phyloP scores from a whole-genome alignment of 2,329 filamentous ascomycete species.

The Fusarium miscanthi region DNA sequence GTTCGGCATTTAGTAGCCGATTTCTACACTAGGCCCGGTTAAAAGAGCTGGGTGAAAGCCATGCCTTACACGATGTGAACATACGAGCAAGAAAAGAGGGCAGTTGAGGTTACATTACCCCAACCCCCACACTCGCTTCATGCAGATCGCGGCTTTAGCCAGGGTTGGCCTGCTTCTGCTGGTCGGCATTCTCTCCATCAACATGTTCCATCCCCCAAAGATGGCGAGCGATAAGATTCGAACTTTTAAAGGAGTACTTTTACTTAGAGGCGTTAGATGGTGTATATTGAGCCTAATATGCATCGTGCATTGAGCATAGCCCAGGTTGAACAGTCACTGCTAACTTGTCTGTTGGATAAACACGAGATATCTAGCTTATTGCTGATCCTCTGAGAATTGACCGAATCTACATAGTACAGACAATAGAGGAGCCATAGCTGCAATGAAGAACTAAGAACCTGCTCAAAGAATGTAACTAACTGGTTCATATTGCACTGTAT shows the following conservation, averaged over 20 bases:
- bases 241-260: not conserved
- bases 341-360: rapidly evolving
- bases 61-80: too few species aligned
- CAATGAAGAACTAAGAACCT: too few species aligned
- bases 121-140: not conserved
- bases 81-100: too few species aligned
- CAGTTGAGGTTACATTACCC: not conserved
- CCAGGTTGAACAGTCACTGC: not conserved
- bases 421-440: too few species aligned
- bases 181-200: not conserved
- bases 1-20: not conserved
- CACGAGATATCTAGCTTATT: rapidly evolving
- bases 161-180: not conserved
- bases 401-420: rapidly evolving
- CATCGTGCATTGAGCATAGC: not conserved
- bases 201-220: not conserved
- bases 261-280: rapidly evolving
- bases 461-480: not conserved
- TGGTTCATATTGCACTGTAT: too few species aligned
- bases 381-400: too few species aligned
- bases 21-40: not conserved
- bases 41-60: not conserved
- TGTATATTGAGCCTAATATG: not conserved
- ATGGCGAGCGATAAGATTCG: not conserved
- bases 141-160: not conserved